These are phyloP conservation scores for Diutina rugosa DNA, from an alignment of 1,139 yeast species.

Conservation along the genomic window DNA sequence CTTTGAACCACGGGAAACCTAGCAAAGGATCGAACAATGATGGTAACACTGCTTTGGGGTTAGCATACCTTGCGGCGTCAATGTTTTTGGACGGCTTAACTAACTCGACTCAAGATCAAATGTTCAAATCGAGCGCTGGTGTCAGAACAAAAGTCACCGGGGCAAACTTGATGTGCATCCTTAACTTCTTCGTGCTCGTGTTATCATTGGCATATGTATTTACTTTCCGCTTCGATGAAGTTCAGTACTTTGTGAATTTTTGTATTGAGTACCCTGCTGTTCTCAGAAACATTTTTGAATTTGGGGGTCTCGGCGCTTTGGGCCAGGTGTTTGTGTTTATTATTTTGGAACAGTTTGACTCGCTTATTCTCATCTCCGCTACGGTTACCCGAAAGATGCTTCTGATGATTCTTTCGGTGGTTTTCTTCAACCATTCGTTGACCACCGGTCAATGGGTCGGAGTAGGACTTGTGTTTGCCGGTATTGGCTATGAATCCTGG, in stretches of 20 bases:
- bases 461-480: slow-evolving; percentile 66
- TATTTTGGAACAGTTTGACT: slow-evolving; percentile 74
- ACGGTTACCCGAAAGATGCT: slow-evolving; percentile 95
- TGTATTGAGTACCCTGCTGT: slow-evolving; percentile 26
- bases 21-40: slow-evolving; percentile 18
- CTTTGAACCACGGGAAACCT: slow-evolving; percentile 27
- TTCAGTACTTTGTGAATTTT: slow-evolving; percentile 34
- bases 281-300: slow-evolving; percentile 45
- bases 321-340: slow-evolving; percentile 89
- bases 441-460: slow-evolving; percentile 64
- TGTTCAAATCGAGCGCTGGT: slow-evolving; percentile 34
- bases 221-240: slow-evolving; percentile 33
- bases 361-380: slow-evolving; percentile 75
- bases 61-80: slow-evolving; percentile 43
- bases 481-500: slow-evolving; percentile 59
- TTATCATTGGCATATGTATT: slow-evolving; percentile 28
- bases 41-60: slow-evolving; percentile 39
- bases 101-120: slow-evolving; percentile 83
- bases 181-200: slow-evolving; percentile 46
- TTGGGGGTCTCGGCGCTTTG: slow-evolving; percentile 71
- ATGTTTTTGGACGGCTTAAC: slow-evolving; percentile 83
- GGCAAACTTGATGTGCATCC: slow-evolving; percentile 75
- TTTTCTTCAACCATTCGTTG: slow-evolving; percentile 70
- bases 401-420: slow-evolving; percentile 82
- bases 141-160: slow-evolving; percentile 33